Base-by-base conservation (phyloP, 2,329 filamentous ascomycete species). In the Fusarium sp. region DNA sequence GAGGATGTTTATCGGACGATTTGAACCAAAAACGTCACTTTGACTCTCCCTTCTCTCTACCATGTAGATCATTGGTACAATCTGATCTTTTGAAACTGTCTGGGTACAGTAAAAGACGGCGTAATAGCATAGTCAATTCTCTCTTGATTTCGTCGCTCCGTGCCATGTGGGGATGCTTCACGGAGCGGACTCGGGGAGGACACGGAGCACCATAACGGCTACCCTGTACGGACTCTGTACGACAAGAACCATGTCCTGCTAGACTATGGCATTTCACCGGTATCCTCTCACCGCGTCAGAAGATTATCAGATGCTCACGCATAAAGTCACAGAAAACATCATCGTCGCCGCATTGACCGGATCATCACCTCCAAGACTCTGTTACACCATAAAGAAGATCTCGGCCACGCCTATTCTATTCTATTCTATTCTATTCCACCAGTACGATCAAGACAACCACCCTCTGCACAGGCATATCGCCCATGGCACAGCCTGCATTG, bases 141-240 rank as follows among this genome's bases (percentile, higher is more conserved):
- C 62, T 63, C 56, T 45, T 62, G 53, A 58, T 63, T 55, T 37
- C 41, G 63, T 65, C 57, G 58, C 52, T 9, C 65, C 66, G 60
- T 42, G 37, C 25, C 41, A 49, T 45, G 46, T 61, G 23, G 61
- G 21, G 44, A 58, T 64, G 48, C 48, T 57, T 62, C 36, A 63
- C 65, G 57, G 61, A 50, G 50, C 63, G 60, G 60, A 37, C 53
- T 49, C 50, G 41, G 53, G 49, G 42, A 54, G 15, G 46, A 53
- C 64, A 68, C 62, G 54, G 59, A 66, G 53, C 41, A 44, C 33
- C 38, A 52, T 35, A 29, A 42, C 21, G 15, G 51, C 47, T 67
- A 70, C 63, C 67, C 63, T 69, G 55, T 50, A 62, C 19, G 19
- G 19, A 4, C 5, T 15, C 17, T 21, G 36, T 37, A 21, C 17